These are phyloP conservation scores for Colletotrichum orchidophilum DNA, from an alignment of 2,329 filamentous ascomycete genomes.

Conservation along the genomic window DNA sequence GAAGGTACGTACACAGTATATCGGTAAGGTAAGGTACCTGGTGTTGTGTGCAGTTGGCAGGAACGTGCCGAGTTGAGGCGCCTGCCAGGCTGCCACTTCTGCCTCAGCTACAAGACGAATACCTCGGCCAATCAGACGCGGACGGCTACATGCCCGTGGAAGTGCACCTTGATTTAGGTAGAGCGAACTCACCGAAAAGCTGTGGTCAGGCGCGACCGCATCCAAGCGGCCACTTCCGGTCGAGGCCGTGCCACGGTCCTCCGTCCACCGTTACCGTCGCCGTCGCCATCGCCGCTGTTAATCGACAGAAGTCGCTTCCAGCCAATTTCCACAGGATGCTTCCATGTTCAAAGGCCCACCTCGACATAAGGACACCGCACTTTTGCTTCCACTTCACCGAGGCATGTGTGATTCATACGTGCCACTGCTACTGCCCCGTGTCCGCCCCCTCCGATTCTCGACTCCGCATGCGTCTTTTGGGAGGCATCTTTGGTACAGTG, in stretches of 20 bases:
- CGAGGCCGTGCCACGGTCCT: not conserved
- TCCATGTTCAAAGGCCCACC: not conserved
- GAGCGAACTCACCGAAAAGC: not conserved
- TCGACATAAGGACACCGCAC: not conserved
- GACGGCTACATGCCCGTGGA: not conserved
- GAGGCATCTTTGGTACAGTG: conserved; percentile 6
- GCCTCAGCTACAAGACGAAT: too few species aligned
- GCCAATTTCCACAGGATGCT: not conserved
- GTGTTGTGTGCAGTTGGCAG: too few species aligned
- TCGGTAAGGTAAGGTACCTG: not conserved
- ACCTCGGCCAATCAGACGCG: not conserved
- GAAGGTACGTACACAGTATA: too few species aligned
- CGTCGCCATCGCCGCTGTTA: conserved; percentile 5
- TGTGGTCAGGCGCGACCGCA: not conserved
- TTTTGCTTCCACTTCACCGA: not conserved
- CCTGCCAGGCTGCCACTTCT: too few species aligned
- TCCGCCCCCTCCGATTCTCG: conserved; percentile 3
- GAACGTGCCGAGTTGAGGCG: too few species aligned
- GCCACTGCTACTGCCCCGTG: not conserved
- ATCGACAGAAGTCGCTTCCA: not conserved
- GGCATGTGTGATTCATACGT: not conserved
- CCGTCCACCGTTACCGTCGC: conserved; percentile 15
- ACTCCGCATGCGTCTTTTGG: conserved; percentile 6
- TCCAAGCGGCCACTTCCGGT: conserved; percentile 22
- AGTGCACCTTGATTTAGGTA: not conserved